Base-by-base conservation (phyloP, 208 protist genomes). In the Leishmania lainsoni region DNA sequence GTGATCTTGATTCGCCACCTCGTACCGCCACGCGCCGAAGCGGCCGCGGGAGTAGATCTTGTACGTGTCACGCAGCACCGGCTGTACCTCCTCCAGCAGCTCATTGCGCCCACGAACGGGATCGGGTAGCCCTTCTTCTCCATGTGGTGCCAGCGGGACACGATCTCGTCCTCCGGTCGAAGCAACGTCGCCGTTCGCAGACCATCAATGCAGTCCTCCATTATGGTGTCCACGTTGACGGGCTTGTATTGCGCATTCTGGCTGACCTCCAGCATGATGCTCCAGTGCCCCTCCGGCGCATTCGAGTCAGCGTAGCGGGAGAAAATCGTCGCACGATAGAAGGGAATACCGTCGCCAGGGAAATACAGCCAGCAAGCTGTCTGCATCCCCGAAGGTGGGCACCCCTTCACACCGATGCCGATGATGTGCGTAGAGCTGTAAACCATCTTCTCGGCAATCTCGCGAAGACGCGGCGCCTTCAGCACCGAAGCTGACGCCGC, bases 361-460 rank as follows among this genome's bases (percentile, higher is more conserved):
- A 95, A 96, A 83, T 96, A 96, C 39, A 96, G 75, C 93, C 93
- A 96, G 81, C 90, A 93, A 54, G 86, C 81, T 20, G 86, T 91
- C 65, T 87, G 83, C 71, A 94, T 84, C 74, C 87, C 78, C 9
- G 82, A 72, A 16, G 91, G 91, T 61, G 80, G 75, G 17, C 69
- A 59, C n/a, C 93, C 93, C 42, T 85, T 80, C 61, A 96, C 75
- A 10, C 93, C 93, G 52, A 96, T 80, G 66, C 93, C 93, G 76
- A 96, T 81, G 58, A 96, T 69, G 85, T 96, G 87, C 65, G 86
- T 91, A 29, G 91, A 90, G 80, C 86, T 91, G 72, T 81, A 90
- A 0, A 88, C 72, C 74, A 93, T 81, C 52, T 83, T 76, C 35
- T 87, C 83, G 0, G 88, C 89, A 17, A 92, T 80, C 74, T 85